Base-by-base conservation (phyloP, 2,329 filamentous ascomycete genomes). In the Neonectria magnoliae region DNA sequence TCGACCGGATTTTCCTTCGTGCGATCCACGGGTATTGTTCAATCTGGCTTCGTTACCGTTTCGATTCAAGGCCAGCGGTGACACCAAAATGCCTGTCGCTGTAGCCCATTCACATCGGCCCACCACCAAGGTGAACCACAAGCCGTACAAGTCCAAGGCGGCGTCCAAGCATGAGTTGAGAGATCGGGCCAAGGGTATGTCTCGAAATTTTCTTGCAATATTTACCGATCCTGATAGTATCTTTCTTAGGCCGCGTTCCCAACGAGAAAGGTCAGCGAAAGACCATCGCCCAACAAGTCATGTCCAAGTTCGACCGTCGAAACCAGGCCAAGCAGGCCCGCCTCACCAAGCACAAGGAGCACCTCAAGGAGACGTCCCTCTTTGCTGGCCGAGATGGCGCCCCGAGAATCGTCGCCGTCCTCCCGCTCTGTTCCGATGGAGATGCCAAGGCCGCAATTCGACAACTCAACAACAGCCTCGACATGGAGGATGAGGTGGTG, bases 261-360 rank as follows among this genome's bases (percentile, higher is more conserved):
- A 83, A 88, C 74, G 92, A 97, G 76, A 88, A 86, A 73, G 90
- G 91, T 66, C 84, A 85, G 73, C 90, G 95, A 76, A 97, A 93
- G 80, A 97, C 95, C 16, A 93, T 93, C 60, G 93, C 97, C 79
- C 96, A 99, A 79, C 93, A 97, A 82, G 89, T 98, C 81, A 95
- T 98, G 93, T 97, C 94, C 64, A 99, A 98, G 81, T 88, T 99
- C 78, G 94, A 97, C 80, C 91, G 96, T 65, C 90, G 93, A 73
- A 98, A 99, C 80, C 93, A 97, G 83, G 93, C 93, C 72, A 95
- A 95, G 80, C 96, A 99, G 84, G 90, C 91, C 79, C 92, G 95
- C 74, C 83, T 92, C 67, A 85, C 90, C 71, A 98, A 98, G 81
- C 90, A 94, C 76, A 90, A 90, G 76, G 93, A 96, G 73, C 92